Evolutionary conservation across 352 stramenopile genomes (phyloP).

Genomic region (Phytophthora parvispora): DNA sequence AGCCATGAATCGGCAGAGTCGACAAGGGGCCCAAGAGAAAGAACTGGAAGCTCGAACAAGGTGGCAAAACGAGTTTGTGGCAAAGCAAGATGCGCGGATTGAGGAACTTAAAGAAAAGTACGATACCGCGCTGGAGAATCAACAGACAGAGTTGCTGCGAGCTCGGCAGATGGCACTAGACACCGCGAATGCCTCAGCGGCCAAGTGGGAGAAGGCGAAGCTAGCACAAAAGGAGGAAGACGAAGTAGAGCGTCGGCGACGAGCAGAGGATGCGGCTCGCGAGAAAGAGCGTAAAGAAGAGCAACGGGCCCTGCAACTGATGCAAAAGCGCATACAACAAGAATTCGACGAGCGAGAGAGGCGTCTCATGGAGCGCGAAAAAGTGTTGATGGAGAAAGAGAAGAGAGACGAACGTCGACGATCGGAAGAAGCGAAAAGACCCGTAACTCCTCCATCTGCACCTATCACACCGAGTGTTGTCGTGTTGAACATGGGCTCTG

Average conservation of each 20-base stretch:
- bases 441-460: neutral
- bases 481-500: slow-evolving; percentile 60
- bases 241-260: slow-evolving; percentile 40
- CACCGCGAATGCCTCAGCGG: slow-evolving; percentile 49
- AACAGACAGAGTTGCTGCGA: slow-evolving; percentile 62
- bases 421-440: slow-evolving; percentile 28
- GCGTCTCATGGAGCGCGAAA: slow-evolving; percentile 59
- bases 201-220: slow-evolving; percentile 62
- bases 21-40: slow-evolving; percentile 61
- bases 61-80: slow-evolving; percentile 79
- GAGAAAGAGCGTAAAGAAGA: slow-evolving; percentile 55
- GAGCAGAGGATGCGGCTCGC: slow-evolving; percentile 35
- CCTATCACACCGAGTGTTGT: slow-evolving; percentile 57
- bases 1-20: slow-evolving; percentile 52
- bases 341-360: slow-evolving; percentile 72
- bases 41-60: slow-evolving; percentile 66
- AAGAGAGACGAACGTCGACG: slow-evolving; percentile 35
- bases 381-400: slow-evolving; percentile 53
- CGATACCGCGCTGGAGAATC: slow-evolving; percentile 65
- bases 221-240: slow-evolving; percentile 52
- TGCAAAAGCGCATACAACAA: slow-evolving; percentile 48
- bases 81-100: slow-evolving; percentile 77
- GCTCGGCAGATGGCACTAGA: slow-evolving; percentile 63
- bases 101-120: slow-evolving; percentile 80
- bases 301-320: slow-evolving; percentile 42